Conservation (phyloP, 441 rosid genomes). For the Lepidium campestre region DNA sequence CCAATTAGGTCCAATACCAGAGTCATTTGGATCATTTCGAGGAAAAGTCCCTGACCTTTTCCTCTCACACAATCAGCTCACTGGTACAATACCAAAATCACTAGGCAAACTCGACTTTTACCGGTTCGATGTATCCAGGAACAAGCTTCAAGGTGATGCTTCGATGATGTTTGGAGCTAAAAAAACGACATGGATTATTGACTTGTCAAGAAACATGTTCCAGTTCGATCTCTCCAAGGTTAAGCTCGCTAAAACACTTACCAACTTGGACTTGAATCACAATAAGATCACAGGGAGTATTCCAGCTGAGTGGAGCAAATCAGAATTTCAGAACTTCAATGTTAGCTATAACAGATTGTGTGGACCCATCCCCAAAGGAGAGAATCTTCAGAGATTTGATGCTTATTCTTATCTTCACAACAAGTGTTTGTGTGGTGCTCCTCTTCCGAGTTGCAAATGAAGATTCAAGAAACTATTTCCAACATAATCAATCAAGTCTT, state of each 20-base stretch:
- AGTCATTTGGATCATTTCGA: constrained; percentile 36
- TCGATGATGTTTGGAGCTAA: constrained; percentile 42
- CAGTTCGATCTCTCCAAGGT: constrained; percentile 42
- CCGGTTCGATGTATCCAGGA: constrained; percentile 43
- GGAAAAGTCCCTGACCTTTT: constrained; percentile 27
- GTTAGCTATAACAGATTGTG: constrained; percentile 61
- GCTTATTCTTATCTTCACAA: constrained; percentile 37
- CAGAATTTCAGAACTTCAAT: constrained; percentile 28
- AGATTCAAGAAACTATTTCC: not conserved
- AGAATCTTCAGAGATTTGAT: constrained; percentile 41
- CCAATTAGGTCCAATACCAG: constrained; percentile 41
- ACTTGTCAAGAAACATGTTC: constrained; percentile 43
- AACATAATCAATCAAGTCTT: not conserved
- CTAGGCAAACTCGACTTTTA: constrained; percentile 30
- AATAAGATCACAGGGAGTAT: constrained; percentile 41
- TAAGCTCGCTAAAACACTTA: constrained; percentile 21
- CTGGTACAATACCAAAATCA: constrained; percentile 46
- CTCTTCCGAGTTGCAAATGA: constrained; percentile 40
- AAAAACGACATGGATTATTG: constrained; percentile 30
- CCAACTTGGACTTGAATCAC: constrained; percentile 36
- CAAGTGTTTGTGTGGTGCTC: constrained; percentile 57
- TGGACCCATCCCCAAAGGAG: constrained; percentile 55
- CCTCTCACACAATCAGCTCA: constrained; percentile 51
- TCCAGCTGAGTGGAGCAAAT: constrained; percentile 30
- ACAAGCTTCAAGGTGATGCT: constrained; percentile 49